These are phyloP conservation scores for Brassica incana DNA, from an alignment of 345 rosid species.

Conservation along the genomic window DNA sequence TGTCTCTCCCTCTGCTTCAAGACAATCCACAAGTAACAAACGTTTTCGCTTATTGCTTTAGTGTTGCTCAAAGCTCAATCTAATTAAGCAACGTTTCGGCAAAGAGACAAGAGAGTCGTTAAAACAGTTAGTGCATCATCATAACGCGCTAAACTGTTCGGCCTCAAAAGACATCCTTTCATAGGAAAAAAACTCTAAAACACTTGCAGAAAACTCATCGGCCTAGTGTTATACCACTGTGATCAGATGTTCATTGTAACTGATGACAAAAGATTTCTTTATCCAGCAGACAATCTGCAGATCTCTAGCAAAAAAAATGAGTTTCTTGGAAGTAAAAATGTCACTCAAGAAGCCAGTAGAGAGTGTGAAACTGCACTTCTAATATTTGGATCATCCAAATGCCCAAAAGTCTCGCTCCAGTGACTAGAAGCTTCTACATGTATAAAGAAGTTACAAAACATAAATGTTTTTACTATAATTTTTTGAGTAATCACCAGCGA, in stretches of 20 bases:
- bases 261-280: constrained; percentile 7
- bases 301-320: constrained; percentile 14
- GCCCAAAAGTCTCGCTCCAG: constrained; percentile 65
- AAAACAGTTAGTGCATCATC: too few species aligned
- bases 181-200: background rate
- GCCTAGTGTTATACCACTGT: background rate
- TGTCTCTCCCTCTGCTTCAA: too few species aligned
- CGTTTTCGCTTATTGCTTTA: too few species aligned
- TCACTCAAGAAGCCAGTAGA: constrained; percentile 13
- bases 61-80: too few species aligned
- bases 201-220: background rate
- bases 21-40: too few species aligned
- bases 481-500: too few species aligned
- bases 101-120: too few species aligned
- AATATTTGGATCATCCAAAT: constrained; percentile 51
- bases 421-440: constrained; percentile 64
- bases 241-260: constrained; percentile 6
- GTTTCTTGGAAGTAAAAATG: constrained; percentile 19
- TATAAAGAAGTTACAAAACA: too few species aligned
- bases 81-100: too few species aligned
- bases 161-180: background rate
- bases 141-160: too few species aligned
- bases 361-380: background rate
- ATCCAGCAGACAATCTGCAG: constrained; percentile 24
- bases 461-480: too few species aligned